phyloP scores from a whole-genome alignment of 2,329 filamentous ascomycete genomes.

The Juglanconis juglandina region DNA sequence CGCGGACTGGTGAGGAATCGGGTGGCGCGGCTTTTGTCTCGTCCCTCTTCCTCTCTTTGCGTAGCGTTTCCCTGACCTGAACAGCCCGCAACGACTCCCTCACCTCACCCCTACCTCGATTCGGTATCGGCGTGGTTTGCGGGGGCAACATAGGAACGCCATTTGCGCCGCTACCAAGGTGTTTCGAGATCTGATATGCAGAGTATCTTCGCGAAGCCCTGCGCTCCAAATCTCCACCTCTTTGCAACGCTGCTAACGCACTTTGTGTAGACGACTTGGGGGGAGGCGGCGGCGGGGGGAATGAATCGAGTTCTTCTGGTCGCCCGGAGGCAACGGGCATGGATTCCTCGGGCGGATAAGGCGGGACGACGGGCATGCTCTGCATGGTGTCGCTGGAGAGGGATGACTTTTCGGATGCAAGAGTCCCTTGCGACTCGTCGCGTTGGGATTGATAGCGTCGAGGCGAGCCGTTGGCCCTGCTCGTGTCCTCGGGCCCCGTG shows the following conservation, averaged over 20 bases:
- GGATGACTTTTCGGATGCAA: slow-evolving; percentile 60
- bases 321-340: slow-evolving; percentile 38
- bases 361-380: slow-evolving; percentile 69
- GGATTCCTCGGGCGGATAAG: slow-evolving; percentile 62
- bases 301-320: slow-evolving; percentile 53
- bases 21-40: slow-evolving; percentile 39
- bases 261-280: slow-evolving; percentile 82
- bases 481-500: slow-evolving; percentile 24
- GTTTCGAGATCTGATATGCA: slow-evolving; percentile 94
- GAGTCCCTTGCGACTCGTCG: slow-evolving; percentile 50
- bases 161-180: slow-evolving; percentile 75
- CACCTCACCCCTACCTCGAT: slow-evolving; percentile 73
- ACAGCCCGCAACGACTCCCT: slow-evolving; percentile 77
- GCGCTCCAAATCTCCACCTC: slow-evolving; percentile 87
- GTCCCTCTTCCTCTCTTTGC: slow-evolving; percentile 44
- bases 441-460: slow-evolving; percentile 45
- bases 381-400: slow-evolving; percentile 74
- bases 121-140: slow-evolving; percentile 79
- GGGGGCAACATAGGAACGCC: slow-evolving; percentile 83
- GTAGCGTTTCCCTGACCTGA: slow-evolving; percentile 49
- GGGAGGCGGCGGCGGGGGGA: slow-evolving; percentile 73
- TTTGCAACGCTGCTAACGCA: slow-evolving; percentile 84
- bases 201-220: slow-evolving; percentile 91
- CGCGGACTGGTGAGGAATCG: slow-evolving; percentile 54
- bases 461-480: slow-evolving; percentile 40